Conservation (phyloP, 768 basidiomycete genomes). For the Tricholoma sp. region DNA sequence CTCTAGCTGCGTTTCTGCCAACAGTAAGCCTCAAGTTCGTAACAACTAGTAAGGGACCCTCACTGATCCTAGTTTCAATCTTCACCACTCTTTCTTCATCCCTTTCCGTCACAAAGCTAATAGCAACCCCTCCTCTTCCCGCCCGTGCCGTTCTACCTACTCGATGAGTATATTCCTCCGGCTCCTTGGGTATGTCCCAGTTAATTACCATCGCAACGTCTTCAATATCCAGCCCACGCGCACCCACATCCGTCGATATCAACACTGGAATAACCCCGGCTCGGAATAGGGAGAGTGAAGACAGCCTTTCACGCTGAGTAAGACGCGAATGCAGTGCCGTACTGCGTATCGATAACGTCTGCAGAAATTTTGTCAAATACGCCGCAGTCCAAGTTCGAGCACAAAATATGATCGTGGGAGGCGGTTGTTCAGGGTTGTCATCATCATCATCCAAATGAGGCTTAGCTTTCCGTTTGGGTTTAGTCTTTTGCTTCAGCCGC, state of each 20-base stretch:
- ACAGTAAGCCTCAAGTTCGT: neutral
- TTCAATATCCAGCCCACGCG: constrained; percentile 92
- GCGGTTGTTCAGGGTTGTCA: constrained; percentile 65
- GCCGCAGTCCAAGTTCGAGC: constrained; percentile 82
- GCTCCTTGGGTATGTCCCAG: constrained; percentile 88
- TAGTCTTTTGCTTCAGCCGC: constrained; percentile 16
- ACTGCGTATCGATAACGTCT: constrained; percentile 74
- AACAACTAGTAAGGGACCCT: constrained; percentile 26
- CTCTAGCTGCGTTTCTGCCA: constrained; percentile 63
- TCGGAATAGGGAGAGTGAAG: constrained; percentile 82
- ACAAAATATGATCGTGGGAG: constrained; percentile 96
- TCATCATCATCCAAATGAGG: constrained; percentile 37
- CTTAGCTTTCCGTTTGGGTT: constrained; percentile 34
- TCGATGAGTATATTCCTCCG: constrained; percentile 95
- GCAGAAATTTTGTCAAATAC: constrained; percentile 76
- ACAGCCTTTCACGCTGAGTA: constrained; percentile 84
- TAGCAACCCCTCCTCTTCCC: constrained; percentile 81
- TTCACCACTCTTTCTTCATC: constrained; percentile 80
- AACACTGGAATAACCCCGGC: constrained; percentile 85
- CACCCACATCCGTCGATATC: constrained; percentile 92
- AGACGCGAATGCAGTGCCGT: constrained; percentile 91
- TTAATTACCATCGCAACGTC: constrained; percentile 96
- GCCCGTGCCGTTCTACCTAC: constrained; percentile 92
- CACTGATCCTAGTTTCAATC: constrained; percentile 86
- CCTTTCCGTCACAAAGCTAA: constrained; percentile 92